Conservation (phyloP, 192 early-diverging fungal genomes). For the Backusella liffmaniae region DNA sequence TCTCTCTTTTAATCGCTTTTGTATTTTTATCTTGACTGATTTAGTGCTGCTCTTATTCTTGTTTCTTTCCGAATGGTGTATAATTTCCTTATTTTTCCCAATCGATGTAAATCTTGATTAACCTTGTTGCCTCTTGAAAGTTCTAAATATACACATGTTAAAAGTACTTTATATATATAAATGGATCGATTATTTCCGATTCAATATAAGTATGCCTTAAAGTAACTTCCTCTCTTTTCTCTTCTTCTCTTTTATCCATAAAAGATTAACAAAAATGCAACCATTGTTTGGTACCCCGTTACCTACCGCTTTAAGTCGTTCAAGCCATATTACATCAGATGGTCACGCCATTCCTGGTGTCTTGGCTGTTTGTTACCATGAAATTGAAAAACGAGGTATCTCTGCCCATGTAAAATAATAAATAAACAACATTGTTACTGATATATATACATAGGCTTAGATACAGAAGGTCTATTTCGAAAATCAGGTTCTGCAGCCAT, state of each 20-base stretch:
- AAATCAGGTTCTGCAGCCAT: conserved; percentile 3
- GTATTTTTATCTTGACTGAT: too few relatives aligned
- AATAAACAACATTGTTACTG: not conserved
- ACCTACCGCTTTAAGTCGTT: not conserved
- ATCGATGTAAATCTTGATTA: not conserved
- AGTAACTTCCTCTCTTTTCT: not conserved
- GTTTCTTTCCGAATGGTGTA: too few relatives aligned
- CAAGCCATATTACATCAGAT: not conserved
- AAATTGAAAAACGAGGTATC: conserved; percentile 1
- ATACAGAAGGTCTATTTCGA: conserved; percentile 12
- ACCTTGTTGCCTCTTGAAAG: not conserved
- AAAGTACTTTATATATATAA: not conserved
- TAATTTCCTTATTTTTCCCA: too few relatives aligned
- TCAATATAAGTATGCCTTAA: not conserved
- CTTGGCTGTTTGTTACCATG: not conserved
- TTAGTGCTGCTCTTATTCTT: too few relatives aligned
- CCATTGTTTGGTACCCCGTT: conserved; percentile 9
- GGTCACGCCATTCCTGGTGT: conserved; percentile 3
- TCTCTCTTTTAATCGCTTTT: too few relatives aligned
- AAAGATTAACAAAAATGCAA: not conserved
- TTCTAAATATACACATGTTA: not conserved
- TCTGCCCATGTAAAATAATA: not conserved
- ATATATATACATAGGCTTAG: not conserved
- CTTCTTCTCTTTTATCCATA: conserved; percentile 9
- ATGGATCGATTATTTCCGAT: not conserved